Base-by-base conservation (phyloP, 2,329 filamentous ascomycete species). In the Neopestalotiopsis sp. region DNA sequence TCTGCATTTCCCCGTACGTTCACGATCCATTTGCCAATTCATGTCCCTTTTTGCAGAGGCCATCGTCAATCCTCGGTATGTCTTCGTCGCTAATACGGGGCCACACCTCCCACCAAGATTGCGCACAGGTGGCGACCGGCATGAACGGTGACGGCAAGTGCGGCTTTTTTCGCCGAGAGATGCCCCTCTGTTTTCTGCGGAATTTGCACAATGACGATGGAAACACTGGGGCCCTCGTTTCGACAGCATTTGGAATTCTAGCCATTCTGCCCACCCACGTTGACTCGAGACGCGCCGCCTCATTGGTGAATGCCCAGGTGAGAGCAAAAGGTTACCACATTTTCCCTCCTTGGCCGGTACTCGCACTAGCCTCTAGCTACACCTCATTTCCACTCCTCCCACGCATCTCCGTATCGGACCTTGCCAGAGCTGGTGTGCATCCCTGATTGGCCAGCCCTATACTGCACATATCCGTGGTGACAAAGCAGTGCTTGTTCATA, bases 141-240 rank as follows among this genome's bases (percentile, higher is more conserved):
- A 61, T 34, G 59, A 20, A 61, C 59, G 59, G 59, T 64, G 61
- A 64, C 61, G 61, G 42, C 42, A 64, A 64, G 61, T 64, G 61
- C 61, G 61, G 61, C 61, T 49, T 64, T 64, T 64, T 64, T 64
- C 61, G 61, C 61, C 61, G 61, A 64, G 20, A 64, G 61, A 64
- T 64, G n/a, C 34, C 61, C 42, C 61, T 45, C n/a, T 32, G 28
- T 17, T 38, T 30, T 13, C 13, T 14, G 61, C 61, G 61, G 61
- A 64, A 64, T 64, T 45, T 64, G 38, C 34, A 52, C 20, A 59
- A 45, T 64, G 61, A 64, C 61, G 61, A 64, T 52, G 61, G 24
- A 64, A 64, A 42, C 7, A 64, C 10, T 64, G 61, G 38, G 40
- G 10, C 61, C 34, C 59, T 17, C 30, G 38, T 64, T 49, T 64